phyloP scores from a whole-genome alignment of 495 filamentous ascomycete species.

The Mytilinidion resinicola region DNA sequence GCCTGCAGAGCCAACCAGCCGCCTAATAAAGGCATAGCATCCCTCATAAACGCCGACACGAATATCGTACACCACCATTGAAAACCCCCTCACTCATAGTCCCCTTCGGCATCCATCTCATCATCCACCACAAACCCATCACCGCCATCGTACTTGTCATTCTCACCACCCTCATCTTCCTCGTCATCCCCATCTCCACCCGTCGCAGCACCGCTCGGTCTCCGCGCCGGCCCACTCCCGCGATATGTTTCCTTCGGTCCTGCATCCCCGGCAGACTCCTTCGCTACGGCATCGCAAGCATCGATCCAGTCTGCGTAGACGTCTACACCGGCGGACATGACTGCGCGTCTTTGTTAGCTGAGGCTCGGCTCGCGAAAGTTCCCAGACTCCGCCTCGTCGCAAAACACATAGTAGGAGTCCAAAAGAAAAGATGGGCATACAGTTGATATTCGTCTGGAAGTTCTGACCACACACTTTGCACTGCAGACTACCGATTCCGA shows the following conservation, averaged over 20 bases:
- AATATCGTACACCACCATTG: too few relatives aligned
- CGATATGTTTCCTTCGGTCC: constrained; percentile 8
- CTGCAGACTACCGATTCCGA: constrained; percentile 69
- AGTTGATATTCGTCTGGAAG: constrained; percentile 89
- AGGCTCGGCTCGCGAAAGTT: too few relatives aligned
- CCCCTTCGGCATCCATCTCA: constrained; percentile 37
- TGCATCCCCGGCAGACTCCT: constrained; percentile 36
- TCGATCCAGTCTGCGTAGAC: constrained; percentile 99
- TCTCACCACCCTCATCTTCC: constrained; percentile 38
- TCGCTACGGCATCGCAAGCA: constrained; percentile 78
- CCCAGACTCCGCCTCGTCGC: constrained; percentile 4
- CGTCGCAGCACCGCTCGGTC: constrained; percentile 24
- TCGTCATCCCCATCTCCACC: constrained; percentile 32
- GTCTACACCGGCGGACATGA: constrained; percentile 82
- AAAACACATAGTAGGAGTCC: neutral
- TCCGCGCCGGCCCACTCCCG: constrained; percentile 11
- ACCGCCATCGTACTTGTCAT: constrained; percentile 9
- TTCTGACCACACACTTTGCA: constrained; percentile 92
- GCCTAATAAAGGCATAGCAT: too few relatives aligned
- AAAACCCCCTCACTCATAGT: constrained; percentile 8
- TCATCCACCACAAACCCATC: constrained; percentile 33
- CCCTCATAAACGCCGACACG: too few relatives aligned
- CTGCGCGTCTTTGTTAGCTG: constrained; percentile 37
- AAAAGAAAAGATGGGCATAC: constrained; percentile 45
- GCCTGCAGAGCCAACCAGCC: too few relatives aligned